Evolutionary conservation across 2,329 filamentous ascomycete species (phyloP), one percentile per base, ranked within the genome.

Genomic region (Paraphoma sp.): DNA sequence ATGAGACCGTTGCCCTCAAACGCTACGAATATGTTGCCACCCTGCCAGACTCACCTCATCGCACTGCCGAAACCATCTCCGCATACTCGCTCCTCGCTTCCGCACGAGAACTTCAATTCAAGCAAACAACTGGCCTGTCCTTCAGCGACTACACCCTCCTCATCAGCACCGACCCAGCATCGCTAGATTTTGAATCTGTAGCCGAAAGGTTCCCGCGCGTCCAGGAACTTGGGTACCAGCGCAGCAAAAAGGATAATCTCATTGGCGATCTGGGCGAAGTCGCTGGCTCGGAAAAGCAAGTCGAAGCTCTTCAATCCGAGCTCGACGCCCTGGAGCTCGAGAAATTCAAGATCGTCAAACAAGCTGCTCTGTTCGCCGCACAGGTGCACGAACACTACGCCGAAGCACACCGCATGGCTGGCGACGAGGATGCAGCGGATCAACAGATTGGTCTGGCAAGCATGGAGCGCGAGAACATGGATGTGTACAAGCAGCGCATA

Each of bases 61-160:
- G 67, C 49, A 54, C 53, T 6, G 55, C 56, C 8, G 62, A 69
- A 28, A 64, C 52, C 14, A 53, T 70, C 18, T 70, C 69, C 11
- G 68, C 69, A 6, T 73, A 69, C 59, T 59, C 62, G 18, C 65
- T 73, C 28, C 66, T 71, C 17, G 65, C 71, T 31, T 70, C 72
- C 51, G 70, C 70, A 30, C 70, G 68, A 30, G 59, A 71, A 45
- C 52, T 71, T 11, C 63, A 65, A 28, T 68, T 69, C 45, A 43
- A 45, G 6, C 59, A 63, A n/a, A 57, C 48, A 28, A 68, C 67
- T 1, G 65, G 67, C 42, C 47, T 64, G n/a, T 44, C 62, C 1
- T 69, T 65, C 17, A 16, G 48, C 23, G 59, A 63, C 38, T 72
- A 63, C 56, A 51, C 48, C 18, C 47, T 7, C n/a, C 40, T 42